Percentiles rank a stretch among this genome's conserved stretches.
These are phyloP conservation scores for Lodderomyces theae DNA, from an alignment of 1,139 yeast species.

Conservation along the genomic window DNA sequence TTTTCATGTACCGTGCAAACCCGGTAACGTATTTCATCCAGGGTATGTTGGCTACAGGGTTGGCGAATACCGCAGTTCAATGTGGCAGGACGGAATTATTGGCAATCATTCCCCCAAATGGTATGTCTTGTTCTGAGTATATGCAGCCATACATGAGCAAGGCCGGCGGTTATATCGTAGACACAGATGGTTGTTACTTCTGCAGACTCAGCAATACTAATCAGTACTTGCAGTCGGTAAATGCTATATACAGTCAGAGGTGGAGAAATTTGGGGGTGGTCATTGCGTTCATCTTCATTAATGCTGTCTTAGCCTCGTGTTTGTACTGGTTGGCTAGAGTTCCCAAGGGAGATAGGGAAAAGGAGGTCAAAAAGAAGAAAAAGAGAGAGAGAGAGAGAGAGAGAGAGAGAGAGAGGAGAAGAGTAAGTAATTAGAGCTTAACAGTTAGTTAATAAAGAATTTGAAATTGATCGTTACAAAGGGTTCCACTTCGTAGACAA, in stretches of 20 bases:
- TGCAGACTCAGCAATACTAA: constrained; percentile 54
- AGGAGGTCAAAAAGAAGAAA: constrained; percentile 15
- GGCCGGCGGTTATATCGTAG: constrained; percentile 49
- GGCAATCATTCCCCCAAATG: constrained; percentile 41
- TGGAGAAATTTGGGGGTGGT: constrained; percentile 75
- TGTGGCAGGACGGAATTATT: constrained; percentile 28
- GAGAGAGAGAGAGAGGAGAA: not conserved
- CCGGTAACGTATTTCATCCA: constrained; percentile 63
- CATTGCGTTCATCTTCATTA: constrained; percentile 45
- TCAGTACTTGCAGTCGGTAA: constrained; percentile 44
- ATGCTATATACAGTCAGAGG: constrained; percentile 45
- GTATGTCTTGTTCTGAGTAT: constrained; percentile 53
- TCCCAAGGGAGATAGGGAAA: constrained; percentile 44
- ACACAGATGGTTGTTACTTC: constrained; percentile 46
- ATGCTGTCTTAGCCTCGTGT: constrained; percentile 49
- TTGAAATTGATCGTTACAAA: too few relatives aligned
- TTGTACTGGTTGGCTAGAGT: constrained; percentile 77
- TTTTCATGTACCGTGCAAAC: constrained; percentile 35
- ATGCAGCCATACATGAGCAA: constrained; percentile 41
- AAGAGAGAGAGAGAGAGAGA: not conserved
- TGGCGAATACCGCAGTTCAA: constrained; percentile 23
- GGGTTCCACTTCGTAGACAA: not conserved
- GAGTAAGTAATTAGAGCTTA: too few relatives aligned
- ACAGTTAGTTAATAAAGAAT: not conserved
- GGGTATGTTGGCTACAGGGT: constrained; percentile 36